Percentiles rank a stretch among this genome's conserved stretches.
phyloP scores from a whole-genome alignment of 306 rosid species.

The Lathyrus oleraceus region DNA sequence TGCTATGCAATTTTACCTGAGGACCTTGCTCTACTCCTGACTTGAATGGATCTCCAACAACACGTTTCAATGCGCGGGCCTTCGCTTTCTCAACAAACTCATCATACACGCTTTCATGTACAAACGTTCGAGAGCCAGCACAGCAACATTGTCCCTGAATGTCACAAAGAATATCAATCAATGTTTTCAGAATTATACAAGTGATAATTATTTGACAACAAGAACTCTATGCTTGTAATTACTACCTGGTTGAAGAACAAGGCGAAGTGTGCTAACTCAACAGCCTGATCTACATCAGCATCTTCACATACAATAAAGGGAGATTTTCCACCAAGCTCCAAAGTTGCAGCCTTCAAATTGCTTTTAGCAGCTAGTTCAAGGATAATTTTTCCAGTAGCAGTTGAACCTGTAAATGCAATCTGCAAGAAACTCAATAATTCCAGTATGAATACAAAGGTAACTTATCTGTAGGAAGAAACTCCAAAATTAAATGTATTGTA shows the following conservation, averaged over 20 bases:
- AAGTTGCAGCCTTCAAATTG: constrained; percentile 68
- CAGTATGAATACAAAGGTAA: too few relatives aligned
- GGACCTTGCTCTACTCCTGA: constrained; percentile 71
- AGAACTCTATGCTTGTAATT: too few relatives aligned
- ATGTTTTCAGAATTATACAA: too few relatives aligned
- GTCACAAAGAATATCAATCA: too few relatives aligned
- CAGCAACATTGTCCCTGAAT: constrained; percentile 68
- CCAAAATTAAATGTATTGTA: neutral
- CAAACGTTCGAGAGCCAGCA: constrained; percentile 72
- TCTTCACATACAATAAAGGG: constrained; percentile 73
- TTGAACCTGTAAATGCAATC: constrained; percentile 68
- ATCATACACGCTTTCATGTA: constrained; percentile 64
- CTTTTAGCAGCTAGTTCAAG: constrained; percentile 63
- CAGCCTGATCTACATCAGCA: constrained; percentile 63
- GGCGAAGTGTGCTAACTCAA: constrained; percentile 71
- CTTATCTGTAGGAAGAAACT: too few relatives aligned
- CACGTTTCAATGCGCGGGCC: constrained; percentile 57
- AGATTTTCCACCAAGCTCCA: constrained; percentile 77
- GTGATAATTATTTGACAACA: neutral
- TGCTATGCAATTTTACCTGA: constrained; percentile 17
- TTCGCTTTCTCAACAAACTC: constrained; percentile 64
- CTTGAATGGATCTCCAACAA: constrained; percentile 69
- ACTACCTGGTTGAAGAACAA: constrained; percentile 69
- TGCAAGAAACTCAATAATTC: constrained; percentile 10
- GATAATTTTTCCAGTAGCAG: constrained; percentile 53